Conservation (phyloP, 2,329 filamentous ascomycete genomes). For the Diaporthe capsici region DNA sequence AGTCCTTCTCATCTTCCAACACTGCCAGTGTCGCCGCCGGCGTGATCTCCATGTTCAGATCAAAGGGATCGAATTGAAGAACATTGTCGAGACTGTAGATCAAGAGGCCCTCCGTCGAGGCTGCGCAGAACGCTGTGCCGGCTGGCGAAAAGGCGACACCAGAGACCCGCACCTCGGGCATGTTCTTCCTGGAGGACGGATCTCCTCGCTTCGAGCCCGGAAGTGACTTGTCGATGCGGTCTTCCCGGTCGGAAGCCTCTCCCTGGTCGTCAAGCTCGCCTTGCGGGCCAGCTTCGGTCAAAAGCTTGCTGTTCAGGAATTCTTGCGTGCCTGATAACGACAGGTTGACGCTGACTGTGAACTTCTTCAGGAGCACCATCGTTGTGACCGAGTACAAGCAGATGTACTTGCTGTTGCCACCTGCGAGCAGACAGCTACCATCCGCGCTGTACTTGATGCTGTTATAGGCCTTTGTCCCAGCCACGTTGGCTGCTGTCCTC, state of each 20-base stretch:
- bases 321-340: constrained; percentile 96
- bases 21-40: constrained; percentile 84
- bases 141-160: constrained; percentile 90
- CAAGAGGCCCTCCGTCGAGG: constrained; percentile 92
- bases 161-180: constrained; percentile 87
- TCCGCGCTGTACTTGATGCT: constrained; percentile 93
- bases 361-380: constrained; percentile 93
- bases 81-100: constrained; percentile 92
- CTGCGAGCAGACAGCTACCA: constrained; percentile 89
- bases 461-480: constrained; percentile 91
- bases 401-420: constrained; percentile 98
- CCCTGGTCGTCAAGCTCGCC: constrained; percentile 90
- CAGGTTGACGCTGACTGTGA: constrained; percentile 95
- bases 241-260: constrained; percentile 90
- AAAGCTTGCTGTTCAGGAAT: constrained; percentile 90
- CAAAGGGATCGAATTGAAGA: constrained; percentile 93
- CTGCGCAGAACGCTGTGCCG: constrained; percentile 92
- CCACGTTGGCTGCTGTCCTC: constrained; percentile 89
- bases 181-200: constrained; percentile 80
- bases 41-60: constrained; percentile 94
- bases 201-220: constrained; percentile 92
- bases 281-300: constrained; percentile 90
- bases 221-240: constrained; percentile 82
- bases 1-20: constrained; percentile 79
- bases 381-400: constrained; percentile 96